These are phyloP conservation scores for Hyphodiscus hymeniophilus DNA, from an alignment of 495 filamentous ascomycete genomes.

Conservation along the genomic window DNA sequence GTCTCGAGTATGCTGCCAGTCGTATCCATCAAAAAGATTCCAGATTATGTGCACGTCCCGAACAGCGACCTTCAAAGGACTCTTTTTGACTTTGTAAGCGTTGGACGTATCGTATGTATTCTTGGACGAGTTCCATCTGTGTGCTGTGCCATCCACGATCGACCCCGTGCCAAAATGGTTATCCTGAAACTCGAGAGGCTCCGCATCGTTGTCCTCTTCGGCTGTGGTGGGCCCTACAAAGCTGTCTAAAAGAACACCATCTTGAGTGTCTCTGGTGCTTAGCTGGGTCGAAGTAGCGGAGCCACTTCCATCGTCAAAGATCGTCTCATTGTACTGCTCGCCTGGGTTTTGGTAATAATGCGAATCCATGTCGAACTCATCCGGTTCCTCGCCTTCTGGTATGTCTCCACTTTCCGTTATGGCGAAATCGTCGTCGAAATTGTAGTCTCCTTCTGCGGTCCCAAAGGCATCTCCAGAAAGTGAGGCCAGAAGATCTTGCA, in stretches of 20 bases:
- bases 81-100: constrained; percentile 50
- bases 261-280: constrained; percentile 36
- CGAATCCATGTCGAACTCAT: constrained; percentile 21
- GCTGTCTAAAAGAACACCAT: constrained; percentile 54
- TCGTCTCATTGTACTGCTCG: constrained; percentile 22
- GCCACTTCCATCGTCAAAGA: constrained; percentile 38
- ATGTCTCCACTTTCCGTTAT: constrained; percentile 13
- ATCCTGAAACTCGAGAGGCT: constrained; percentile 62
- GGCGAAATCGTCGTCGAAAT: constrained; percentile 48
- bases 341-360: constrained; percentile 19
- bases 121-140: constrained; percentile 68
- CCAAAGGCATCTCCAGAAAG: constrained; percentile 79
- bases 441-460: constrained; percentile 43
- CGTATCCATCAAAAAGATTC: constrained; percentile 97
- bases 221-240: constrained; percentile 51
- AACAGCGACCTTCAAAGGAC: constrained; percentile 69
- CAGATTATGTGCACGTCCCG: constrained; percentile 90
- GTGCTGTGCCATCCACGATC: constrained; percentile 56
- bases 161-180: constrained; percentile 66
- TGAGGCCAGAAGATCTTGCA: constrained; percentile 82
- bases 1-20: constrained; percentile 85
- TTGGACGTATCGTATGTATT: constrained; percentile 63
- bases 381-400: constrained; percentile 3
- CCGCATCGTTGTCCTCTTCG: constrained; percentile 15
- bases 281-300: constrained; percentile 25